Percentiles rank a stretch among this genome's conserved stretches.
Evolutionary conservation across 2,329 filamentous ascomycete species (phyloP).

Genomic region (Tolypocladium ovalisporum): DNA sequence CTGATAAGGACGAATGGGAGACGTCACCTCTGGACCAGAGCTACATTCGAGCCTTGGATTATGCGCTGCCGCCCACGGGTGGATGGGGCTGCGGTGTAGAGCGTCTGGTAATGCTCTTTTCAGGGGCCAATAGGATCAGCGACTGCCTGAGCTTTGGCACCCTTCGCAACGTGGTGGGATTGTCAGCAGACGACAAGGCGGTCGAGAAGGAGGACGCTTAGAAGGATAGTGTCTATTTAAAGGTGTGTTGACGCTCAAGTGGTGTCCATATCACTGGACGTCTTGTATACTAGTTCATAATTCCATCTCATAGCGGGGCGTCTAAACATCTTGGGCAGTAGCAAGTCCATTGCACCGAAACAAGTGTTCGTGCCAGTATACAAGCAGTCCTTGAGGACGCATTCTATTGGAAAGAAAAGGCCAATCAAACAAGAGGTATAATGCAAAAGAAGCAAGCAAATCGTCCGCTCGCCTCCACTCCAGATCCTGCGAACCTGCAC

Average conservation of each 20-base stretch:
- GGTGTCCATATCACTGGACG: background rate
- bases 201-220: constrained; percentile 6
- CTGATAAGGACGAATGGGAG: constrained; percentile 31
- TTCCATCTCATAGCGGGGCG: background rate
- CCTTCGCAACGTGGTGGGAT: constrained; percentile 54
- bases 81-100: constrained; percentile 96
- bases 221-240: background rate
- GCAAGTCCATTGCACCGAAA: background rate
- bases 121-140: constrained; percentile 65
- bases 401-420: constrained; percentile 7
- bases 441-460: background rate
- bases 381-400: background rate
- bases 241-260: background rate
- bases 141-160: constrained; percentile 87
- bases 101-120: constrained; percentile 82
- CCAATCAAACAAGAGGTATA: background rate
- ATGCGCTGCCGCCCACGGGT: constrained; percentile 87
- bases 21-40: constrained; percentile 55
- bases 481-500: background rate
- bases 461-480: background rate
- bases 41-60: constrained; percentile 76
- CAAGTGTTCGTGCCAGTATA: too few relatives aligned
- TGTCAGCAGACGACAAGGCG: constrained; percentile 26
- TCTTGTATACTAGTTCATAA: background rate
- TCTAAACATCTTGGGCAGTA: background rate